Conservation (phyloP, 2,329 filamentous ascomycete genomes). For the Cytospora mali region DNA sequence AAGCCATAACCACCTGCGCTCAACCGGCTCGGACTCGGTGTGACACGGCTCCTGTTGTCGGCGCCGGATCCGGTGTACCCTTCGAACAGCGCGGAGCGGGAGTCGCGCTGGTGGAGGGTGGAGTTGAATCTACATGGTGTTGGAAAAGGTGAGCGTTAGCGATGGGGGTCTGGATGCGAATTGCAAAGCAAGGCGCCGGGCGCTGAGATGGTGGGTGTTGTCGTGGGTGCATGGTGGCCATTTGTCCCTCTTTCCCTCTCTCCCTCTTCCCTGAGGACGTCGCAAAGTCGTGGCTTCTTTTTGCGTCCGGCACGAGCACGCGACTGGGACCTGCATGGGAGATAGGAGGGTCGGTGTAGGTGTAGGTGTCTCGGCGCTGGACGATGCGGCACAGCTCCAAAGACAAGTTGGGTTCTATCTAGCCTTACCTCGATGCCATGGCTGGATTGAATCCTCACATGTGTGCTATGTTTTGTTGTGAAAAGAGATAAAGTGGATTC, state of each 20-base stretch:
- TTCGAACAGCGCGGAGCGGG: slow-evolving; percentile 73
- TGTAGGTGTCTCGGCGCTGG: neutral
- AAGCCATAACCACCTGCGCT: slow-evolving; percentile 51
- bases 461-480: slow-evolving; percentile 11
- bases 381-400: neutral
- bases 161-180: neutral
- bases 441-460: slow-evolving; percentile 23
- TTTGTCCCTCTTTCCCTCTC: neutral
- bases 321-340: neutral
- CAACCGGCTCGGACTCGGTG: slow-evolving; percentile 47
- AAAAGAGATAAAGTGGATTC: slow-evolving; percentile 9
- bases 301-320: neutral
- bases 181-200: neutral
- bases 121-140: slow-evolving; percentile 40
- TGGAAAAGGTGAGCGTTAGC: neutral
- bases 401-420: neutral
- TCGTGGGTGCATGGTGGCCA: neutral
- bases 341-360: neutral
- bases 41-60: slow-evolving; percentile 46
- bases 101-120: slow-evolving; percentile 72
- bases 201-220: neutral
- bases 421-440: slow-evolving; percentile 36
- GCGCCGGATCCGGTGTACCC: slow-evolving; percentile 64
- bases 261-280: too few relatives aligned
- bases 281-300: slow-evolving; percentile 15